Evolutionary conservation across 208 protist genomes (phyloP).

Genomic region (Leishmania aethiopica): DNA sequence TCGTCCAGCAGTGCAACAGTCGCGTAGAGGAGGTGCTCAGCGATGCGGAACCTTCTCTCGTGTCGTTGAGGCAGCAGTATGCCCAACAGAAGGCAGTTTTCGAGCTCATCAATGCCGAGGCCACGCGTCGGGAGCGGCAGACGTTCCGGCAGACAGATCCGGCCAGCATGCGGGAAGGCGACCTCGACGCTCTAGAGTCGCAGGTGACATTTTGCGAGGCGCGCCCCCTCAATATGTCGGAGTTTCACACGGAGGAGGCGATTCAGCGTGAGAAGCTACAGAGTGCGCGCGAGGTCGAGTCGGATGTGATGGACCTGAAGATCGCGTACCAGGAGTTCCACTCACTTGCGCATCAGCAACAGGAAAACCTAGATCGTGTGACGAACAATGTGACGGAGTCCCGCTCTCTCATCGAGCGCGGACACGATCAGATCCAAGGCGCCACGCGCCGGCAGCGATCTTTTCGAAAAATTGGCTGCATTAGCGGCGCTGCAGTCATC

Average conservation of each 20-base stretch:
- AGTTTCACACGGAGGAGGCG: slow-evolving; percentile 74
- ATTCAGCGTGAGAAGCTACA: slow-evolving; percentile 75
- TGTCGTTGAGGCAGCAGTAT: slow-evolving; percentile 45
- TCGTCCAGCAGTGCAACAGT: slow-evolving; percentile 53
- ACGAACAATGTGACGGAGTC: slow-evolving; percentile 58
- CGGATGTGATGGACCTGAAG: slow-evolving; percentile 75
- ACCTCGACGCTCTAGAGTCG: slow-evolving; percentile 26
- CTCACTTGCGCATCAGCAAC: slow-evolving; percentile 70
- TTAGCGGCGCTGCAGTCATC: slow-evolving; percentile 53
- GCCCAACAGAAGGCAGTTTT: slow-evolving; percentile 39
- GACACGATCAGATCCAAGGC: slow-evolving; percentile 57
- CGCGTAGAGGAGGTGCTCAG: slow-evolving; percentile 31
- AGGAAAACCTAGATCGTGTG: slow-evolving; percentile 57
- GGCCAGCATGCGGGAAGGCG: slow-evolving; percentile 7
- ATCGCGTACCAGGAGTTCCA: slow-evolving; percentile 79
- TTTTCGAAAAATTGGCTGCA: slow-evolving; percentile 70
- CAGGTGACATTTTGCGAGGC: slow-evolving; percentile 53
- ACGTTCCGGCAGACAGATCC: slow-evolving; percentile 45
- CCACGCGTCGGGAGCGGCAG: slow-evolving; percentile 56
- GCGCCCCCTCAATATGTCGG: slow-evolving; percentile 51
- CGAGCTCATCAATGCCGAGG: slow-evolving; percentile 50
- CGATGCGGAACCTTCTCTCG: slow-evolving; percentile 29
- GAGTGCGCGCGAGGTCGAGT: slow-evolving; percentile 72
- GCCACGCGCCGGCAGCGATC: slow-evolving; percentile 57
- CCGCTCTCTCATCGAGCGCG: slow-evolving; percentile 57